phyloP scores from a whole-genome alignment of 2,329 filamentous ascomycete genomes.

The Verticillium tricorpus region DNA sequence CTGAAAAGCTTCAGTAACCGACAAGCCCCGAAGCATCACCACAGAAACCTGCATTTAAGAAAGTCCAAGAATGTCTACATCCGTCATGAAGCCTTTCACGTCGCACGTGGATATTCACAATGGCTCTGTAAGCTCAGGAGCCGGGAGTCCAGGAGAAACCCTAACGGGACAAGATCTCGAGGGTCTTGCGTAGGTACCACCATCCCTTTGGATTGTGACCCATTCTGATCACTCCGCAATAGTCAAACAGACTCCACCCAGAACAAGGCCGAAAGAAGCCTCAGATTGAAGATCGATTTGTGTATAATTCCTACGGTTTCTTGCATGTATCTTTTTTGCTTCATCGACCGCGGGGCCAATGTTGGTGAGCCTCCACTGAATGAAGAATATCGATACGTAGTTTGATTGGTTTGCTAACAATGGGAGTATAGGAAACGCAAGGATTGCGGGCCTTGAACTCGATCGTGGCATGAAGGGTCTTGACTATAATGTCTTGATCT shows the following conservation, averaged over 20 bases:
- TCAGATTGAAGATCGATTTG: constrained; percentile 36
- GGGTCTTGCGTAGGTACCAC: no score
- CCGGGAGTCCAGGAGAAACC: no score
- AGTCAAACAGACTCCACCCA: no score
- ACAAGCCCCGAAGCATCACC: no score
- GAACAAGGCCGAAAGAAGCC: constrained; percentile 27
- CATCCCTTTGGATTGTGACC: no score
- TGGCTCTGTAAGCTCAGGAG: no score
- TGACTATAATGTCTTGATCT: constrained; percentile 38
- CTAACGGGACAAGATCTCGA: background rate
- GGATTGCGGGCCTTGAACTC: constrained; percentile 35
- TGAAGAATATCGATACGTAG: background rate
- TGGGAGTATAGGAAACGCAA: constrained; percentile 27
- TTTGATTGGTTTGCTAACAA: background rate
- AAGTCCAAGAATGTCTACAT: no score
- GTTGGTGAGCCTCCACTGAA: constrained; percentile 23
- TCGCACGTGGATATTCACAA: no score
- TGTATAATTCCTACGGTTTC: constrained; percentile 35
- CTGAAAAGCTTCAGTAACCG: no score
- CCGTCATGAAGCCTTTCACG: no score
- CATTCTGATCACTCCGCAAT: no score
- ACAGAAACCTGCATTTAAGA: no score
- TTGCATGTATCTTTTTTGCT: constrained; percentile 35
- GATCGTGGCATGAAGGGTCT: constrained; percentile 36
- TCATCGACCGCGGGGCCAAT: constrained; percentile 39